phyloP scores from a whole-genome alignment of 495 filamentous ascomycete genomes.

The Opeltia flavorubescens region DNA sequence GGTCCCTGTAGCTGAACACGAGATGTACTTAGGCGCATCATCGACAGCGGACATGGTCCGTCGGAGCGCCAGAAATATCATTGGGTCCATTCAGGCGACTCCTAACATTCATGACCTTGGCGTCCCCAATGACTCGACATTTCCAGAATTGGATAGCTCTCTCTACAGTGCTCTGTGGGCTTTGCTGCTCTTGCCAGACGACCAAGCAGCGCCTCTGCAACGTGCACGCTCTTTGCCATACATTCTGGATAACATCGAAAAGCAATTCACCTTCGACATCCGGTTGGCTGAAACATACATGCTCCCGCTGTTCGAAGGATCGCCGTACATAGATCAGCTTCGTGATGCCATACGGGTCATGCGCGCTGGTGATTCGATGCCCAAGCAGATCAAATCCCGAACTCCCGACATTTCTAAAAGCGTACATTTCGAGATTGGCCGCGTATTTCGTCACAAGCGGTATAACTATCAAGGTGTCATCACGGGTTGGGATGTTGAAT shows the following conservation, averaged over 20 bases:
- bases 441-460: conserved; percentile 69
- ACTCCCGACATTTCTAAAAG: conserved; percentile 20
- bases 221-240: conserved; percentile 50
- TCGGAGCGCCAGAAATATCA: conserved; percentile 69
- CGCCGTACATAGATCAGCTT: conserved; percentile 30
- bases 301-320: conserved; percentile 37
- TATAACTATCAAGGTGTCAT: conserved; percentile 73
- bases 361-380: conserved; percentile 43
- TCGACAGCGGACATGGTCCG: conserved; percentile 51
- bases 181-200: conserved; percentile 43
- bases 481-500: conserved; percentile 68
- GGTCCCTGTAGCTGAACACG: conserved; percentile 35
- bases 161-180: conserved; percentile 72
- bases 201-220: conserved; percentile 28
- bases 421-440: conserved; percentile 64
- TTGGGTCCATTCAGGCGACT: conserved; percentile 37
- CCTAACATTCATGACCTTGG: conserved; percentile 14
- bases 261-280: conserved; percentile 46
- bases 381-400: conserved; percentile 37
- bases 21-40: conserved; percentile 44
- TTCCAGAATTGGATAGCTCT: conserved; percentile 46
- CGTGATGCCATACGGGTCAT: conserved; percentile 42
- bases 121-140: conserved; percentile 18
- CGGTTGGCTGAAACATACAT: conserved; percentile 52
- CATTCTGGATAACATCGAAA: conserved; percentile 51